phyloP scores from a whole-genome alignment of 495 filamentous ascomycete genomes.

The Neurospora hispaniola region DNA sequence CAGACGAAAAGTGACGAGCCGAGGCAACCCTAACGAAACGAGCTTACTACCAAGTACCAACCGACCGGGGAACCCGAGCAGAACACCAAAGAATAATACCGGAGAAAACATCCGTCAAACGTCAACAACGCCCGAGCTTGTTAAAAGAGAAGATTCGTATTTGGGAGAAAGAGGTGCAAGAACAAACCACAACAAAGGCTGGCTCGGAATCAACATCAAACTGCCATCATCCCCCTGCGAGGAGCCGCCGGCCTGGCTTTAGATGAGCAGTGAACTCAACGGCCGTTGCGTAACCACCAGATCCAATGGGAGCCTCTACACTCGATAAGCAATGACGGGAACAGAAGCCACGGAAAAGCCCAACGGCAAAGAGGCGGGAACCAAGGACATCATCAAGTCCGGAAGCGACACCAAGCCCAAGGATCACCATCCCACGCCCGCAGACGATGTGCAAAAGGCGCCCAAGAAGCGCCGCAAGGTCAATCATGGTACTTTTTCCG shows the following conservation, averaged over 20 bases:
- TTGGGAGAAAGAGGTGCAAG: neutral
- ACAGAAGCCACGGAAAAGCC: conserved; percentile 38
- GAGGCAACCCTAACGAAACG: neutral
- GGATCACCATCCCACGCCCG: conserved; percentile 32
- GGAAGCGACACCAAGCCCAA: conserved; percentile 34
- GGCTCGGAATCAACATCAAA: conserved; percentile 24
- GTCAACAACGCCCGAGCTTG: neutral
- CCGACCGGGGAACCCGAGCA: conserved; percentile 1
- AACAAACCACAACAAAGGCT: neutral
- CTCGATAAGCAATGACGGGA: conserved; percentile 28
- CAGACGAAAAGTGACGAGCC: neutral
- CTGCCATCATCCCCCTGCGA: conserved; percentile 29
- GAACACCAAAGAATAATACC: neutral
- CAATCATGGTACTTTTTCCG: conserved; percentile 76
- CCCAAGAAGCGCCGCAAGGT: conserved; percentile 98
- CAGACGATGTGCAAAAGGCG: conserved; percentile 44
- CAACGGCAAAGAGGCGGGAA: conserved; percentile 31
- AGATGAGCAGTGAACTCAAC: conserved; percentile 38
- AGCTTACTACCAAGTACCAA: neutral
- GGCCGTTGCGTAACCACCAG: conserved; percentile 39
- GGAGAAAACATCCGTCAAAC: neutral
- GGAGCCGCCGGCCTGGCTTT: conserved; percentile 37
- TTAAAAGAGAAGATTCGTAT: neutral
- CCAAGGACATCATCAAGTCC: conserved; percentile 36
- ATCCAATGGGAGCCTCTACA: conserved; percentile 35